Percentiles rank a stretch among this genome's conserved stretches.
Conservation (phyloP, 2,329 filamentous ascomycete species). For the Penicillium glabrum region DNA sequence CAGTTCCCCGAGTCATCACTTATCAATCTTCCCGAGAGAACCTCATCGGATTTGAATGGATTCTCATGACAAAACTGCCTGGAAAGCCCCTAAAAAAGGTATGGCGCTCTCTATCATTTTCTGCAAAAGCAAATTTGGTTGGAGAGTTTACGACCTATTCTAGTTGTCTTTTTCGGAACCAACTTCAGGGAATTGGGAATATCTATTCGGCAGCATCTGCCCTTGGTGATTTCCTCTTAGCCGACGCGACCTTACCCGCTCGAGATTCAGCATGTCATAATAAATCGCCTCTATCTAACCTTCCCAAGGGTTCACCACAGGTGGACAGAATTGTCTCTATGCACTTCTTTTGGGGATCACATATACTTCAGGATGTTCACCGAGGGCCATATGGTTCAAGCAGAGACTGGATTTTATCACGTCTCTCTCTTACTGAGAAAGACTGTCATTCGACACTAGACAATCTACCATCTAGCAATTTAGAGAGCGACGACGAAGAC, state of each 20-base stretch:
- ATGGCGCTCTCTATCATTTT: constrained; percentile 7
- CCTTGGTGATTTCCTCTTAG: background rate
- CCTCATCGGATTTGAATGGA: constrained; percentile 20
- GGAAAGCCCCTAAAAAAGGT: constrained; percentile 4
- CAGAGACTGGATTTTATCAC: constrained; percentile 12
- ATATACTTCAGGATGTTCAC: constrained; percentile 6
- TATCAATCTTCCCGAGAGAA: constrained; percentile 13
- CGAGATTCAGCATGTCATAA: constrained; percentile 1
- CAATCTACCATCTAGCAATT: constrained; percentile 4
- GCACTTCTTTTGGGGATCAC: constrained; percentile 13
- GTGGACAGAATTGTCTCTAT: constrained; percentile 17
- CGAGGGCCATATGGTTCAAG: constrained; percentile 16
- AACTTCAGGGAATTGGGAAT: constrained; percentile 15
- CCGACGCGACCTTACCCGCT: constrained; percentile 1
- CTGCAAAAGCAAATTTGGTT: constrained; percentile 5
- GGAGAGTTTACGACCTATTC: constrained; percentile 4
- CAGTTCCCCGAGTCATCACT: constrained; percentile 10
- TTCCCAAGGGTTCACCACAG: background rate
- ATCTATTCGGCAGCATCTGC: constrained; percentile 3
- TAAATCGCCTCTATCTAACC: constrained; percentile 1
- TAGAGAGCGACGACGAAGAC: constrained; percentile 10
- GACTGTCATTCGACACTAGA: constrained; percentile 6
- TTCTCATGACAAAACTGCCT: constrained; percentile 11
- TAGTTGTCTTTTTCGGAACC: constrained; percentile 8
- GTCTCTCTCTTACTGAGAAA: constrained; percentile 7